Conservation (phyloP, 805 yeast species). For the Ogataea zsoltii region DNA sequence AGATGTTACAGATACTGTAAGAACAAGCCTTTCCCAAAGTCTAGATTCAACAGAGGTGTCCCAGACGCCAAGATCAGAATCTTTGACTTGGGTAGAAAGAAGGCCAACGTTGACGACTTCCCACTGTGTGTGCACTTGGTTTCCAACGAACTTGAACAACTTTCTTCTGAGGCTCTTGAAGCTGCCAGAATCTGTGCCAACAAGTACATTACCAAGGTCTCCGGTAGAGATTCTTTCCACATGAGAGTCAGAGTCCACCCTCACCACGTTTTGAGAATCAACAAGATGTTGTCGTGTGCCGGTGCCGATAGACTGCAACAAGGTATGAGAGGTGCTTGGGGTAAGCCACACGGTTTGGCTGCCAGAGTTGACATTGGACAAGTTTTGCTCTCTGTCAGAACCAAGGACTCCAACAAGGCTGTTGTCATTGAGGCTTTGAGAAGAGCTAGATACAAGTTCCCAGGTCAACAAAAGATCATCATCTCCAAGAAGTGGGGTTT, state of each 20-base stretch:
- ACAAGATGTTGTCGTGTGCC: conserved; percentile 99
- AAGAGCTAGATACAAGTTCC: conserved; percentile 99
- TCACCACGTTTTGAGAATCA: conserved; percentile 99
- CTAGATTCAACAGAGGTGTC: conserved; percentile 99
- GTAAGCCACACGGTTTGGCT: conserved; percentile 99
- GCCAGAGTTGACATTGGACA: conserved; percentile 99
- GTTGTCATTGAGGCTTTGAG: conserved; percentile 98
- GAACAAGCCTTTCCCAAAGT: conserved; percentile 99
- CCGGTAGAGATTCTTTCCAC: conserved; percentile 99
- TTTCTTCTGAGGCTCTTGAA: conserved; percentile 99
- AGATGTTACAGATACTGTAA: conserved; percentile 99
- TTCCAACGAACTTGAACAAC: conserved; percentile 98
- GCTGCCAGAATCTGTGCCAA: conserved; percentile 99
- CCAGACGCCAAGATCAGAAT: conserved; percentile 99
- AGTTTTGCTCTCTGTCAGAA: conserved; percentile 96
- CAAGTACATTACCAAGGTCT: conserved; percentile 96
- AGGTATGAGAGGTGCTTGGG: conserved; percentile 99
- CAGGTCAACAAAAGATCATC: conserved; percentile 99
- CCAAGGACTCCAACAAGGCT: conserved; percentile 97
- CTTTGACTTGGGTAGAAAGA: conserved; percentile 99
- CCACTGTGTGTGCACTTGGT: conserved; percentile 99
- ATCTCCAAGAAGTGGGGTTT: conserved; percentile 99
- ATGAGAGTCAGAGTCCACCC: conserved; percentile 99
- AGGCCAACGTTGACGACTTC: conserved; percentile 99
- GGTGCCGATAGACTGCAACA: conserved; percentile 99